phyloP scores from a whole-genome alignment of 495 filamentous ascomycete genomes.

The Venustampulla echinocandica region DNA sequence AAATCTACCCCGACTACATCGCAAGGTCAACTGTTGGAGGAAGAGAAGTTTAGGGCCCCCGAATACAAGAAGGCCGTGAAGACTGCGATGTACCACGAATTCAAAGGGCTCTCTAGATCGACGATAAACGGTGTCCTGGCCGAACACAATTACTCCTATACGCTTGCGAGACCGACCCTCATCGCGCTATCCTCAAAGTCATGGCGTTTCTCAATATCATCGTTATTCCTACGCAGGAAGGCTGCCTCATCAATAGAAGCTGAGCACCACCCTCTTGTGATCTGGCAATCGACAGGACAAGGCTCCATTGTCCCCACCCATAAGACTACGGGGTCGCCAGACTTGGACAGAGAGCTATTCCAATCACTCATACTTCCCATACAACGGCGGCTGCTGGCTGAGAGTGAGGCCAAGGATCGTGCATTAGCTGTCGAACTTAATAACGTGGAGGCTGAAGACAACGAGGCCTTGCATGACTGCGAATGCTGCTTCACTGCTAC shows the following conservation, averaged over 20 bases:
- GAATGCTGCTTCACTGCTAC: constrained; percentile 77
- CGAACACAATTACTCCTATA: constrained; percentile 83
- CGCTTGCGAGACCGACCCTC: constrained; percentile 64
- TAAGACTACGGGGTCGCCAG: constrained; percentile 61
- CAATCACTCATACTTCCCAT: constrained; percentile 57
- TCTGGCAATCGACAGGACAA: constrained; percentile 49
- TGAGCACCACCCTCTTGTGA: constrained; percentile 54
- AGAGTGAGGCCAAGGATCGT: constrained; percentile 56
- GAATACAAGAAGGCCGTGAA: constrained; percentile 68
- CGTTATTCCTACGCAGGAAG: constrained; percentile 60
- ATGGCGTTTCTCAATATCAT: constrained; percentile 77
- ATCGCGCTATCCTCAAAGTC: constrained; percentile 67
- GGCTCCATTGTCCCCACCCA: constrained; percentile 47
- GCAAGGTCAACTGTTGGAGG: constrained; percentile 41
- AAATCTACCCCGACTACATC: constrained; percentile 7
- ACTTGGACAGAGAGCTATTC: constrained; percentile 74
- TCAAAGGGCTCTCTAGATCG: constrained; percentile 68
- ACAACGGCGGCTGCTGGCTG: constrained; percentile 40
- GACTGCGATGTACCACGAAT: constrained; percentile 59
- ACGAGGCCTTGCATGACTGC: constrained; percentile 71
- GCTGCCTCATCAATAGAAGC: constrained; percentile 43
- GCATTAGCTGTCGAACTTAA: constrained; percentile 60
- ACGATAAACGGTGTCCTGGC: constrained; percentile 83
- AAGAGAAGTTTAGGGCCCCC: constrained; percentile 65
- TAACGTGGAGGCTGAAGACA: constrained; percentile 62